Conservation (phyloP, 768 basidiomycete species). For the Mycena indigotica region DNA sequence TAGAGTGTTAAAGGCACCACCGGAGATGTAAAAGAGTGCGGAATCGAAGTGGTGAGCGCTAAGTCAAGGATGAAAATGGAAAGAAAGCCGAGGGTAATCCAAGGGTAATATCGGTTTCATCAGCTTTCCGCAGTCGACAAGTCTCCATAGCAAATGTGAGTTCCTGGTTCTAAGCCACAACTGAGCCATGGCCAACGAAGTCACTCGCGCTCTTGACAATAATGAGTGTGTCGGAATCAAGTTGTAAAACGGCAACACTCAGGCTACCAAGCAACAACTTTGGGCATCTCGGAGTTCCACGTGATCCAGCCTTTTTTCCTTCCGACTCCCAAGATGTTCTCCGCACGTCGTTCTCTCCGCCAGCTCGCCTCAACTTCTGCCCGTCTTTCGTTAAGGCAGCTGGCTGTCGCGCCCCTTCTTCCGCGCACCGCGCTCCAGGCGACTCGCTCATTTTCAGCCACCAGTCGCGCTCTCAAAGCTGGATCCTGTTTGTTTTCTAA, state of each 20-base stretch:
- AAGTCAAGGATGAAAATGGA: too few species aligned
- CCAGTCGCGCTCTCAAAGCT: constrained; percentile 31
- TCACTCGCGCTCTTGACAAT: too few species aligned
- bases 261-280: background rate
- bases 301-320: background rate
- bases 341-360: constrained; percentile 57
- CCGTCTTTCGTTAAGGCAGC: constrained; percentile 37
- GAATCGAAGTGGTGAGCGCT: too few species aligned
- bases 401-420: constrained; percentile 29
- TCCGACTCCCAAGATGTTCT: constrained; percentile 55
- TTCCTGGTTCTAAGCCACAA: too few species aligned
- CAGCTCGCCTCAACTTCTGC: constrained; percentile 51
- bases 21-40: too few species aligned
- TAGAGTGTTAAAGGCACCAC: background rate
- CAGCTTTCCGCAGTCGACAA: too few species aligned
- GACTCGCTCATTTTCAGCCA: constrained; percentile 48
- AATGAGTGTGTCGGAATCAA: too few species aligned
- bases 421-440: constrained; percentile 22
- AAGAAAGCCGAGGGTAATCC: too few species aligned
- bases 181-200: too few species aligned
- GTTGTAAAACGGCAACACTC: too few species aligned
- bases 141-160: too few species aligned
- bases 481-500: constrained; percentile 17
- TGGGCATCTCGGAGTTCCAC: background rate
- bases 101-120: too few species aligned